Evolutionary conservation across 129 eudicot genomes (phyloP), one percentile per base, ranked within the genome.

Genomic region (Gnaphalium uliginosum): DNA sequence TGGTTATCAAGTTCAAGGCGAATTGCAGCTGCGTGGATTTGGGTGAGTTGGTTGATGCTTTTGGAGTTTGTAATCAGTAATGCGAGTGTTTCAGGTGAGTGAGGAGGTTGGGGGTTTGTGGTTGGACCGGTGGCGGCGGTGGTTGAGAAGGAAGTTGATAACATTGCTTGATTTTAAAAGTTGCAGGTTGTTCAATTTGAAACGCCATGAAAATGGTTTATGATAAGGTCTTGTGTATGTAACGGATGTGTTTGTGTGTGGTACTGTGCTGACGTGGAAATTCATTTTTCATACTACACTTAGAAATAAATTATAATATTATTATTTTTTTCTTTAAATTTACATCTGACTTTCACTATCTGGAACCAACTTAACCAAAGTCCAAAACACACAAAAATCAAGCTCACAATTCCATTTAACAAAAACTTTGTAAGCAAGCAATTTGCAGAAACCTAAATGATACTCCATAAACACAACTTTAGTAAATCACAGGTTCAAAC

Each of bases 11-110:
- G 83, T 79, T 83, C 86, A 50, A 86, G 87, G 48, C 97, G 93
- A 76, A 91, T 71, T 14, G 79, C 66, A 26, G 81, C 79, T 10
- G 93, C 96, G 81, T 94, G 98, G 85, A 89, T 85, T 83, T 89
- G 96, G 72, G 60, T 78, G 43, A 87, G 81, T 5, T 84, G 87
- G 51, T 26, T 66, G 78, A 81, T 78, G 76, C 59, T 77, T 83
- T 81, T 94, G 84, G 83, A 64, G 75, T 70, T 78, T 79, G 87
- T 82, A 66, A 94, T 83, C 29, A 88, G 81, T 7, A 69, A 53
- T 9, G 87, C 80, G 23, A 94, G 87, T 15, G 74, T 79, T 50
- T 88, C 91, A 11, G 93, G 89, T 23, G 84, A 48, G 11, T 48
- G 81, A 5, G 82, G 74, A 29, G 21, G 74, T 4, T 48, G 88